Percentiles rank a stretch among this genome's conserved stretches.
These are phyloP conservation scores for Penicillium freii DNA, from an alignment of 2,329 filamentous ascomycete species.

Conservation along the genomic window DNA sequence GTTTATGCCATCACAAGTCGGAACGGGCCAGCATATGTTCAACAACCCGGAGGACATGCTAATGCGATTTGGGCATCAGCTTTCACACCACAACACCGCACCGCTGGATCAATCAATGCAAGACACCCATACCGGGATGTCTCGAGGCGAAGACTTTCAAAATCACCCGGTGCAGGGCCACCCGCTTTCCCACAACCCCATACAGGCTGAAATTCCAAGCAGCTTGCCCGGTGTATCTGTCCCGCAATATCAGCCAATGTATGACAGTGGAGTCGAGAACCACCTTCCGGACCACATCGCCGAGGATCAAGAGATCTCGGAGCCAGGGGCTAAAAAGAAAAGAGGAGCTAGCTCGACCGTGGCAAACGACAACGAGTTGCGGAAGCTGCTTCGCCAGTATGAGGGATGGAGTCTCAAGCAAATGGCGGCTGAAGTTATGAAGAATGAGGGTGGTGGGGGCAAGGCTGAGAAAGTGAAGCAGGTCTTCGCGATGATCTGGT, in stretches of 20 bases:
- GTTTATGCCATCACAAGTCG: slow-evolving; percentile 39
- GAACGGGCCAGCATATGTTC: slow-evolving; percentile 37
- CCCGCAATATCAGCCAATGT: slow-evolving; percentile 41
- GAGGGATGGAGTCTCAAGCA: slow-evolving; percentile 47
- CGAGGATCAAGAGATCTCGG: slow-evolving; percentile 45
- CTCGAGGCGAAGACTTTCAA: slow-evolving; percentile 41
- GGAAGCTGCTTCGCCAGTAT: slow-evolving; percentile 48
- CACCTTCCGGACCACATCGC: slow-evolving; percentile 41
- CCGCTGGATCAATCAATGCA: slow-evolving; percentile 40
- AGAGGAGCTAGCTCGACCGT: slow-evolving; percentile 49
- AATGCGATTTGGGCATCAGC: slow-evolving; percentile 45
- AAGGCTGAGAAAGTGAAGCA: slow-evolving; percentile 54
- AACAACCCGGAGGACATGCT: slow-evolving; percentile 47
- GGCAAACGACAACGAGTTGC: slow-evolving; percentile 50
- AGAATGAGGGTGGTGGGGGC: slow-evolving; percentile 49
- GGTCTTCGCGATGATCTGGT: slow-evolving; percentile 54
- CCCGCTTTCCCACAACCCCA: slow-evolving; percentile 35
- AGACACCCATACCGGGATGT: slow-evolving; percentile 36
- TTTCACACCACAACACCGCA: slow-evolving; percentile 39
- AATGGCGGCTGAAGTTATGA: slow-evolving; percentile 50
- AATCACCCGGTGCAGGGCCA: slow-evolving; percentile 37
- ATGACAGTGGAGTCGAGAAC: slow-evolving; percentile 44
- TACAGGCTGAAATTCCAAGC: slow-evolving; percentile 38
- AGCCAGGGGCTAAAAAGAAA: slow-evolving; percentile 45
- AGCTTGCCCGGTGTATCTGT: slow-evolving; percentile 34